A percentile compares a stretch with the other conserved stretches of the same genome.
These are phyloP conservation scores for Ormosia emarginata DNA, from an alignment of 306 rosid species.

Conservation along the genomic window DNA sequence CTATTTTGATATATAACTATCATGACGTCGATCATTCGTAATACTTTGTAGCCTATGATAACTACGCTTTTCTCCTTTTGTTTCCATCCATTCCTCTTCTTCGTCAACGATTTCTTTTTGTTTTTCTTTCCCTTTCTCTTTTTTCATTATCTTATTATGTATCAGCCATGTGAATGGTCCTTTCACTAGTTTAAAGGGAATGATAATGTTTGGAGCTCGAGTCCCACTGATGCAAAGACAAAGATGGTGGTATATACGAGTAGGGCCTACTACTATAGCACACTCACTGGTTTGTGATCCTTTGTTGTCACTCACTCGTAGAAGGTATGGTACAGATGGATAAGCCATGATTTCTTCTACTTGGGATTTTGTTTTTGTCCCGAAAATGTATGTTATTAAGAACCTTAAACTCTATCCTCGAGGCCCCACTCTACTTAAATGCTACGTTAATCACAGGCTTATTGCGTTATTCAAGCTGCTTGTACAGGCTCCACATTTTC, in stretches of 20 bases:
- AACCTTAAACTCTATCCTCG: constrained; percentile 23
- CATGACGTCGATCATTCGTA: constrained; percentile 28
- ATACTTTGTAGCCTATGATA: neutral
- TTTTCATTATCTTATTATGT: neutral
- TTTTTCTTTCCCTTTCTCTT: neutral
- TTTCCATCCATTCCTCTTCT: neutral
- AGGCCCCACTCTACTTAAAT: neutral
- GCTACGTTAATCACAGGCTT: constrained; percentile 6
- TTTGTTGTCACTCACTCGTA: constrained; percentile 8
- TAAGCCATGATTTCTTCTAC: constrained; percentile 21
- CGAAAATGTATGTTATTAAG: constrained; percentile 20
- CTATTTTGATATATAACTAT: constrained; percentile 6
- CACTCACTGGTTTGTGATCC: constrained; percentile 35
- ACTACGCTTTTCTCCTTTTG: neutral
- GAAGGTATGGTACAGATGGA: constrained; percentile 19
- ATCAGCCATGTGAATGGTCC: constrained; percentile 49
- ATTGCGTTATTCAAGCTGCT: constrained; percentile 18
- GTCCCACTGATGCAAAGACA: constrained; percentile 37
- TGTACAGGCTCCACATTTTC: neutral
- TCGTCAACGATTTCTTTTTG: neutral
- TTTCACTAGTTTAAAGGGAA: constrained; percentile 27
- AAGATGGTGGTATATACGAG: constrained; percentile 25
- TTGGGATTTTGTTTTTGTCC: constrained; percentile 27
- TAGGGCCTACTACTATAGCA: constrained; percentile 28
- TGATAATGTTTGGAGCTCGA: constrained; percentile 36